Evolutionary conservation across 768 basidiomycete species (phyloP).

Genomic region (Russula ochroleuca): DNA sequence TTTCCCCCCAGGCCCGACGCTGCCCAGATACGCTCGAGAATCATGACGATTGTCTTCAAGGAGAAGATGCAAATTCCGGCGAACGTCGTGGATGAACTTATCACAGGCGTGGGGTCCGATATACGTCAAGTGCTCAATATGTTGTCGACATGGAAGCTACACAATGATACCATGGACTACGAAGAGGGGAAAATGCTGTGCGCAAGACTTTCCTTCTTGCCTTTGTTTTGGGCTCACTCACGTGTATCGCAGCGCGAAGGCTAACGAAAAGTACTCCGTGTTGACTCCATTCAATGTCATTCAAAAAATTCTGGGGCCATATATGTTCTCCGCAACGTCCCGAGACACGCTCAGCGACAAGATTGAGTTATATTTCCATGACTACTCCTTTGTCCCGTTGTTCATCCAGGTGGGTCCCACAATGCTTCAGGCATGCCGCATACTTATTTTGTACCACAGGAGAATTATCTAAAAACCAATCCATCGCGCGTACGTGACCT

Average conservation of each 20-base stretch:
- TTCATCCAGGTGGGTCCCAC: conserved; percentile 77
- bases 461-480: conserved; percentile 88
- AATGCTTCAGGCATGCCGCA: background rate
- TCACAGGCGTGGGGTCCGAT: conserved; percentile 86
- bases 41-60: conserved; percentile 85
- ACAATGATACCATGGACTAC: conserved; percentile 74
- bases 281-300: conserved; percentile 91
- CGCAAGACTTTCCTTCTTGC: conserved; percentile 36
- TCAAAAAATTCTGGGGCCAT: conserved; percentile 86
- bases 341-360: conserved; percentile 84
- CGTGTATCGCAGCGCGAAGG: conserved; percentile 43
- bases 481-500: conserved; percentile 57
- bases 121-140: conserved; percentile 97
- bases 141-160: conserved; percentile 96
- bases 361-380: conserved; percentile 95
- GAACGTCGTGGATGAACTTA: conserved; percentile 89
- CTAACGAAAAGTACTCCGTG: conserved; percentile 90
- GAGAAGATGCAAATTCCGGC: conserved; percentile 92
- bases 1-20: conserved; percentile 61
- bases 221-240: background rate
- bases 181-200: conserved; percentile 91
- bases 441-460: conserved; percentile 43
- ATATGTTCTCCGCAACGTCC: conserved; percentile 78
- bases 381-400: conserved; percentile 88
- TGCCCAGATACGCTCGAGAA: conserved; percentile 71